Evolutionary conservation across 768 basidiomycete species (phyloP), one percentile per base, ranked within the genome.

Genomic region (Calocybe gangraenosa): DNA sequence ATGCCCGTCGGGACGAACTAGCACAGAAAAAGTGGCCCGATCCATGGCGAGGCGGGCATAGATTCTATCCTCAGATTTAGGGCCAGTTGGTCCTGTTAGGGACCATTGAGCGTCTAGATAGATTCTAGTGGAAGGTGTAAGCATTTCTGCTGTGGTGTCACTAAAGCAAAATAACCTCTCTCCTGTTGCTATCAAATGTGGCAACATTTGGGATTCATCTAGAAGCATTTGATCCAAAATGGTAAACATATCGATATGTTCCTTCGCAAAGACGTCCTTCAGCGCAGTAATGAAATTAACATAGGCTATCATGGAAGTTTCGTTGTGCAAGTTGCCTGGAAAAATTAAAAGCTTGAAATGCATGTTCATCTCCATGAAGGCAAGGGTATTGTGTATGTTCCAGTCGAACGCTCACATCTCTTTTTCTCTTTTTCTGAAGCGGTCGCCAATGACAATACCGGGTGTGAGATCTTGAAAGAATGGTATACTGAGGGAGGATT

Each of bases 1-100:
- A 37, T 44, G 42, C 15, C 42, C 17, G 10, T 44, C 42, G 8
- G 42, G 42, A 2, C 42, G 42, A 17, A 44, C 42, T 5, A 44
- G 42, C 9, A 44, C 42, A 10, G 42, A 32, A 1, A 37, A 19
- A 8, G 32, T 34, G 7, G 13, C 11, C 10, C 5, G 11, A 2
- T 32, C 23, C 17, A 23, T 25, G 3, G 20, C 3, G 6, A 39
- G 22, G 8, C 38, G 38, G 21, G 5, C 3, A 19, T 39, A 39
- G 5, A 39, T 13, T 21, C n/a, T n/a, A 2, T 23, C 15, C 7
- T n/a, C 15, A n/a, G 22, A 20, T 3, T 17, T 11, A 11, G 2
- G 22, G 14, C 10, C 38, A 15, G 14, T 7, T 4, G 38, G 38
- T 2, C 22, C 38, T 4, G 38, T 39, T 15, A 7, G 19, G 3